Conservation (phyloP, 2,329 filamentous ascomycete genomes). For the Alternaria sp. region DNA sequence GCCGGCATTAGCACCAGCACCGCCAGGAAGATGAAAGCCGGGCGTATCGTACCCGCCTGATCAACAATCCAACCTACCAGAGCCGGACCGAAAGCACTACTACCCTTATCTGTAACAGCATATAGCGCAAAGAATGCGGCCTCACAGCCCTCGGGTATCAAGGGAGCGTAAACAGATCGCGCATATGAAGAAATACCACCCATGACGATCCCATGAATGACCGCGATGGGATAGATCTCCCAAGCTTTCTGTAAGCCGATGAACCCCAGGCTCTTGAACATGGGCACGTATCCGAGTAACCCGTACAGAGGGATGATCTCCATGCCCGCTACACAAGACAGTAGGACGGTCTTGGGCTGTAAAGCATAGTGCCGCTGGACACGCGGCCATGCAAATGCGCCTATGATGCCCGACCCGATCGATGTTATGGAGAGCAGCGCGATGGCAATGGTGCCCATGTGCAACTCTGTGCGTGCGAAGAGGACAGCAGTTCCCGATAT, state of each 20-base stretch:
- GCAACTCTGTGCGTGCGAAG: slow-evolving; percentile 88
- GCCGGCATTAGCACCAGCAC: slow-evolving; percentile 78
- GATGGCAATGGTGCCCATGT: slow-evolving; percentile 85
- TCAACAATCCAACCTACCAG: slow-evolving; percentile 92
- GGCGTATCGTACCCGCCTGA: slow-evolving; percentile 55
- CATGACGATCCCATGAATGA: slow-evolving; percentile 87
- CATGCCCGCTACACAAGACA: slow-evolving; percentile 83
- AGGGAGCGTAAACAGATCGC: slow-evolving; percentile 84
- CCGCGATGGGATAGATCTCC: slow-evolving; percentile 90
- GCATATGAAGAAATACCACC: slow-evolving; percentile 89
- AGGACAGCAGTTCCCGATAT: slow-evolving; percentile 93
- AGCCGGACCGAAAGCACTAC: slow-evolving; percentile 86
- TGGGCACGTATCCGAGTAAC: slow-evolving; percentile 80
- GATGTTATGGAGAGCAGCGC: slow-evolving; percentile 90
- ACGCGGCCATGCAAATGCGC: slow-evolving; percentile 85
- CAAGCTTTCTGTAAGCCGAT: slow-evolving; percentile 84
- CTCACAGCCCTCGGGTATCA: slow-evolving; percentile 90
- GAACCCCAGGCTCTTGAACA: slow-evolving; percentile 75
- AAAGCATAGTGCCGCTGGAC: slow-evolving; percentile 73
- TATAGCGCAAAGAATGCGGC: slow-evolving; percentile 94
- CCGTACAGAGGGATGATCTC: slow-evolving; percentile 91
- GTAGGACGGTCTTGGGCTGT: slow-evolving; percentile 80
- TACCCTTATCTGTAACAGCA: slow-evolving; percentile 94
- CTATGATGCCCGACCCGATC: slow-evolving; percentile 82
- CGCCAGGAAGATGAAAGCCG: slow-evolving; percentile 85